These are phyloP conservation scores for Lasiodiplodia sp. DNA, from an alignment of 2,329 filamentous ascomycete species.

Conservation along the genomic window DNA sequence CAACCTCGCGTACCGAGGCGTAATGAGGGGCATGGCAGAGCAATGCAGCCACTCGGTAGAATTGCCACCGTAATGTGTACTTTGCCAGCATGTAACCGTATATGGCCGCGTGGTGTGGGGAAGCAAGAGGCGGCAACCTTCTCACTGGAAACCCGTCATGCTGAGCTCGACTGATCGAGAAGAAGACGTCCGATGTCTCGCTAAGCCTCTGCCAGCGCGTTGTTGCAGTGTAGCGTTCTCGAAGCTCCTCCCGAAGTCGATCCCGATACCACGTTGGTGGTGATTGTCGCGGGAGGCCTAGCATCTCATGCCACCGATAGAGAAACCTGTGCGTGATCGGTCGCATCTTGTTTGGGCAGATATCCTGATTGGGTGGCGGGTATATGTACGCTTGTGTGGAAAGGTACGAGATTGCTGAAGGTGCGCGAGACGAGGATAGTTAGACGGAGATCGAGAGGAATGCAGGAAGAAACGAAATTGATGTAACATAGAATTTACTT, in stretches of 20 bases:
- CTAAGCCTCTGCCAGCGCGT: conserved; percentile 47
- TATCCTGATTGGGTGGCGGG: too few species aligned
- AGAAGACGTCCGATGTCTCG: conserved; percentile 54
- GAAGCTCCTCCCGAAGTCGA: conserved; percentile 50
- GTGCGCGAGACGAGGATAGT: too few species aligned
- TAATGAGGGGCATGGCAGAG: conserved; percentile 40
- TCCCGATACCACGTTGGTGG: conserved; percentile 50
- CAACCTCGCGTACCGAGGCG: conserved; percentile 50
- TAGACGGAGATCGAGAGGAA: background rate
- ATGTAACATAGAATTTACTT: background rate
- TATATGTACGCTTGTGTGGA: too few species aligned
- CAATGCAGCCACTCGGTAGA: conserved; percentile 49
- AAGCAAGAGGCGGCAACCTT: conserved; percentile 38
- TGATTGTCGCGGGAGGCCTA: conserved; percentile 44
- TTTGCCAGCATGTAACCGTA: conserved; percentile 56
- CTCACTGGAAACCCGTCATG: conserved; percentile 35
- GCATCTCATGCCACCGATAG: conserved; percentile 36
- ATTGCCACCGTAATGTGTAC: conserved; percentile 52
- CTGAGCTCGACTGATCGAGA: too few species aligned
- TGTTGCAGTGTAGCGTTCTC: conserved; percentile 44
- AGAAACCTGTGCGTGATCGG: too few species aligned
- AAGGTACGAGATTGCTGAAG: too few species aligned
- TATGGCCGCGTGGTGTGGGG: conserved; percentile 31
- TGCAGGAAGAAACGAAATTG: background rate
- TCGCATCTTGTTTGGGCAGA: too few species aligned